A percentile compares a stretch with the other conserved stretches of the same genome.
phyloP scores from a whole-genome alignment of 768 basidiomycete genomes.

The Albatrellus ellisii region DNA sequence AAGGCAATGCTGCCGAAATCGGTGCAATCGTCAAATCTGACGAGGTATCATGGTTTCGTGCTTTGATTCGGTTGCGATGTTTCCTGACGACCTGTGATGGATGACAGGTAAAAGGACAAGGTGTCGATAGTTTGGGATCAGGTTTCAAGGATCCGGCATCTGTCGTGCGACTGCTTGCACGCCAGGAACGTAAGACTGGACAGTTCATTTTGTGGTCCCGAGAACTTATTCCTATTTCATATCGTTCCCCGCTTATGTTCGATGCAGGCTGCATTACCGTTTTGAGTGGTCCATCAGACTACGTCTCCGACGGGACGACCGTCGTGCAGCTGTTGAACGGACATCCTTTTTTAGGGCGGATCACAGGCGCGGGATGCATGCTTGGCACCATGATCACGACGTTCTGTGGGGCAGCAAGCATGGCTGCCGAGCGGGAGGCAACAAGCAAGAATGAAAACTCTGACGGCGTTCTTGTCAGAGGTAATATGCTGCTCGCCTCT shows the following conservation, averaged over 20 bases:
- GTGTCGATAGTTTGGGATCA: slow-evolving; percentile 73
- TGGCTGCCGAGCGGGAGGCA: slow-evolving; percentile 21
- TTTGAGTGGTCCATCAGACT: slow-evolving; percentile 71
- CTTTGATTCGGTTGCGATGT: background rate
- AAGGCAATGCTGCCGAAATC: slow-evolving; percentile 88
- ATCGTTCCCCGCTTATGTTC: background rate
- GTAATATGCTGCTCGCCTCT: slow-evolving; percentile 67
- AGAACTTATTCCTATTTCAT: background rate
- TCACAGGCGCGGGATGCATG: slow-evolving; percentile 89
- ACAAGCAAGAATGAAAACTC: slow-evolving; percentile 11
- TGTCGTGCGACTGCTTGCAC: slow-evolving; percentile 60
- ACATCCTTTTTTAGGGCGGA: slow-evolving; percentile 52
- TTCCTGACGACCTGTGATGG: background rate
- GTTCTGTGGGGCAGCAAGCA: slow-evolving; percentile 60
- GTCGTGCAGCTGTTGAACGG: slow-evolving; percentile 71
- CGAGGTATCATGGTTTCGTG: slow-evolving; percentile 41
- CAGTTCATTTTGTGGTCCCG: background rate
- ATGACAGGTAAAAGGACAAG: slow-evolving; percentile 53
- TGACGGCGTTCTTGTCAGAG: slow-evolving; percentile 41
- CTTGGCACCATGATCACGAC: slow-evolving; percentile 65
- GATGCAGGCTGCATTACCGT: slow-evolving; percentile 65
- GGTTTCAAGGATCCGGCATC: slow-evolving; percentile 64
- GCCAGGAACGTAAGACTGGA: slow-evolving; percentile 50
- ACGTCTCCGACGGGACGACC: slow-evolving; percentile 65
- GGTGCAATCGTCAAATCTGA: slow-evolving; percentile 60